A percentile compares a stretch with the other conserved stretches of the same genome.
Conservation (phyloP, 2,329 filamentous ascomycete species). For the Alternaria postmessia region DNA sequence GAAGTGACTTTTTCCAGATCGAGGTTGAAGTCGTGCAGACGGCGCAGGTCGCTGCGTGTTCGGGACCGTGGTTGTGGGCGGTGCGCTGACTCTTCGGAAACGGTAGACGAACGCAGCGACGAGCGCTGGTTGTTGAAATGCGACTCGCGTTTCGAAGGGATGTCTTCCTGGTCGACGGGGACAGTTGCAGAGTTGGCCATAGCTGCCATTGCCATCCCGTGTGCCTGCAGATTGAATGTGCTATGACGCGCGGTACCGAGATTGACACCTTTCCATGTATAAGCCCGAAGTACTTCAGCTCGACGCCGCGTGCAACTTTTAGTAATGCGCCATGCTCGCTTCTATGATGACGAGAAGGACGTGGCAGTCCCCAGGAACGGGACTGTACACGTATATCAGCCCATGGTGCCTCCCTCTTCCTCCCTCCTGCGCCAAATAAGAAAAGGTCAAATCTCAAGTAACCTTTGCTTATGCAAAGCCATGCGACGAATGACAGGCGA, state of each 20-base stretch:
- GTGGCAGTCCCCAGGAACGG: background rate
- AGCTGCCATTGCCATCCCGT: constrained; percentile 6
- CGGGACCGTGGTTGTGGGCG: constrained; percentile 23
- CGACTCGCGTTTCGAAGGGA: constrained; percentile 32
- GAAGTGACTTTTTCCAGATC: constrained; percentile 13
- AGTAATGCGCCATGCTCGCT: background rate
- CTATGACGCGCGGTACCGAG: constrained; percentile 18
- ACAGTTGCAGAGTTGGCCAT: constrained; percentile 29
- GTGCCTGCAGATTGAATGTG: constrained; percentile 14
- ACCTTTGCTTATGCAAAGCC: constrained; percentile 1
- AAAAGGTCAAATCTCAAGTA: constrained; percentile 4
- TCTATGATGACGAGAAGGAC: background rate
- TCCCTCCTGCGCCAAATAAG: constrained; percentile 3
- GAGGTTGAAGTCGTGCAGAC: constrained; percentile 30
- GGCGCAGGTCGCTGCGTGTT: constrained; percentile 20
- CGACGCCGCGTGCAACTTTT: background rate
- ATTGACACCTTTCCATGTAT: background rate
- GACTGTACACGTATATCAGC: background rate
- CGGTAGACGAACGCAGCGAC: constrained; percentile 31
- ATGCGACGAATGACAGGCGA: constrained; percentile 2
- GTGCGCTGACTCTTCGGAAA: constrained; percentile 22
- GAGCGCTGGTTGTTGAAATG: constrained; percentile 50
- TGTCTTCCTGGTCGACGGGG: constrained; percentile 29
- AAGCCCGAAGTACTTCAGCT: background rate
- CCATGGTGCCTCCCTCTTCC: background rate